Conservation (phyloP, 345 rosid genomes). For the Cardamine occulta region DNA sequence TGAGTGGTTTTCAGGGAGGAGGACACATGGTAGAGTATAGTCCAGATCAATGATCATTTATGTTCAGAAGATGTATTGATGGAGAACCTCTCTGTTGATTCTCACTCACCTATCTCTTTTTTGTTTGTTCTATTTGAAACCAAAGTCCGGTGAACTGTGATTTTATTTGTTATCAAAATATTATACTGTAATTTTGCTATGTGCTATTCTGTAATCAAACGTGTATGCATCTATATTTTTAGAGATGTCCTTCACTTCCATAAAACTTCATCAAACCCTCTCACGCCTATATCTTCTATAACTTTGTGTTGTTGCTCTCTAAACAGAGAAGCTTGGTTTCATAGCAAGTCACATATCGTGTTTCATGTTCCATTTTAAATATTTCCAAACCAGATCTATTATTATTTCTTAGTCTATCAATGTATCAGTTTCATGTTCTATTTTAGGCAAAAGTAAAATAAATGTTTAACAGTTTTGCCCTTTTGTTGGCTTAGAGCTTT, state of each 20-base stretch:
- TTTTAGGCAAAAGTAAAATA: too few relatives aligned
- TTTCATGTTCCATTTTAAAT: neutral
- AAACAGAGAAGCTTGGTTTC: slow-evolving; percentile 19
- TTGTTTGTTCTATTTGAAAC: neutral
- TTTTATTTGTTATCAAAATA: too few relatives aligned
- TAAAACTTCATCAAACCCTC: neutral
- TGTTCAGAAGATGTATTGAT: slow-evolving; percentile 34
- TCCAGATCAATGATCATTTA: slow-evolving; percentile 31
- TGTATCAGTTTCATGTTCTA: too few relatives aligned
- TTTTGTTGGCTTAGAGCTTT: too few relatives aligned
- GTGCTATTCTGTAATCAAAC: neutral
- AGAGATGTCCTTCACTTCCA: neutral
- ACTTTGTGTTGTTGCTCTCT: neutral
- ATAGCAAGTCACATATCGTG: neutral
- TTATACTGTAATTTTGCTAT: too few relatives aligned
- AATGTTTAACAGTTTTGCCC: too few relatives aligned
- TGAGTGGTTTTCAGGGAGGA: slow-evolving; percentile 48
- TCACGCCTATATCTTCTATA: neutral
- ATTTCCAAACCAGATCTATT: neutral
- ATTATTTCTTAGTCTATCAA: too few relatives aligned
- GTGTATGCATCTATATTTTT: too few relatives aligned
- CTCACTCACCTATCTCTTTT: slow-evolving; percentile 7
- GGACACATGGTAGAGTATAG: slow-evolving; percentile 65
- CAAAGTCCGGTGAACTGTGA: neutral
- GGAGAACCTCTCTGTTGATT: slow-evolving; percentile 26